These are phyloP conservation scores for Porcisia hertigi DNA, from an alignment of 208 protist species.

Conservation along the genomic window DNA sequence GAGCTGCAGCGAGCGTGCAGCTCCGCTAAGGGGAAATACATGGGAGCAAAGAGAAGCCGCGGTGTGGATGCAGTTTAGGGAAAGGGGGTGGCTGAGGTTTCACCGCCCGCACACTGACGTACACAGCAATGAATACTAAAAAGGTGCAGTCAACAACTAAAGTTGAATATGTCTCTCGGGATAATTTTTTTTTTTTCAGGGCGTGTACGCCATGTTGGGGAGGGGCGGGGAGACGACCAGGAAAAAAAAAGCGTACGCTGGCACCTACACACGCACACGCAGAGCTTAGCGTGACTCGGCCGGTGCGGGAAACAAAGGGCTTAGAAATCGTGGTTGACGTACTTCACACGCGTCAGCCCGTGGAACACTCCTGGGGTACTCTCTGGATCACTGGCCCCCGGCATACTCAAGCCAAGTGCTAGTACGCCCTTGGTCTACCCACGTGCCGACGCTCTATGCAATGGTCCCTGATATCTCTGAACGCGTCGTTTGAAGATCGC, in stretches of 20 bases:
- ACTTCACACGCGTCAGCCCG: not conserved
- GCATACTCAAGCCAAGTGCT: not conserved
- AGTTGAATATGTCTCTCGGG: not conserved
- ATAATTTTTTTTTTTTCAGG: no score
- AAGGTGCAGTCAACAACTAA: not conserved
- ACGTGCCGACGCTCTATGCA: slow-evolving; percentile 5
- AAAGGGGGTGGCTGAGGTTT: not conserved
- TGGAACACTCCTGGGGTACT: slow-evolving; percentile 5
- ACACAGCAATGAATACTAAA: no score
- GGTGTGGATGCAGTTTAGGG: not conserved
- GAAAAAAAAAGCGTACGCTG: not conserved
- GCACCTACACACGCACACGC: not conserved
- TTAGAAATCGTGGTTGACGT: slow-evolving; percentile 18
- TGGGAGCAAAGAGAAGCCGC: not conserved
- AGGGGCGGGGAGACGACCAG: not conserved
- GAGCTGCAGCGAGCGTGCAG: not conserved
- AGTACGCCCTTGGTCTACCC: not conserved
- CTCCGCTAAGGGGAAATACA: not conserved
- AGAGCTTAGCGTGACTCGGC: not conserved
- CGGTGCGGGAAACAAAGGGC: not conserved
- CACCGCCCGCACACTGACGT: not conserved
- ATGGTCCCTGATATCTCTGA: slow-evolving; percentile 3
- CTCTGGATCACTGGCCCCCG: slow-evolving; percentile 1
- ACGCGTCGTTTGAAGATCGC: not conserved
- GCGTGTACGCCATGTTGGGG: no score